Conservation (phyloP, 2,329 filamentous ascomycete genomes). For the Claviceps capensis region DNA sequence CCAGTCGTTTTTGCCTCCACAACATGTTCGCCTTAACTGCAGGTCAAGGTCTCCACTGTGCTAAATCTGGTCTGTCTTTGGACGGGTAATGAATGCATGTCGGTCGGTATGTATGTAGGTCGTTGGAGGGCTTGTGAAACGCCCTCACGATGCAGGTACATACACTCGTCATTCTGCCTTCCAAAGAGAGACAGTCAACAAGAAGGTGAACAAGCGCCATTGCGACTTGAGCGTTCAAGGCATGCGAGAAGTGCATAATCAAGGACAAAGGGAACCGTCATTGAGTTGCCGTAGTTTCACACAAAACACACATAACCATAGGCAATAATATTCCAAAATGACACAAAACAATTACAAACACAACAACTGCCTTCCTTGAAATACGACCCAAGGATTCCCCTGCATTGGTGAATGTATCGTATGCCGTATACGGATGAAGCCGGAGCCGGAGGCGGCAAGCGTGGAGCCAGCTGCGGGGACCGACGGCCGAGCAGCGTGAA, state of each 20-base stretch:
- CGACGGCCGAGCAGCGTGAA: no score
- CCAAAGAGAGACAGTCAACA: neutral
- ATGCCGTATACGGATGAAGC: neutral
- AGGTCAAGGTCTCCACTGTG: no score
- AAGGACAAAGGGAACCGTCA: neutral
- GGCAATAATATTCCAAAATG: no score
- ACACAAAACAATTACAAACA: neutral
- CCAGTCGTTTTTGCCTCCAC: no score
- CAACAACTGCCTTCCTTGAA: neutral
- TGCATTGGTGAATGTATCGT: neutral
- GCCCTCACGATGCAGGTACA: neutral
- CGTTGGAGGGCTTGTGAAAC: neutral
- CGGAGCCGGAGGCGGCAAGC: no score
- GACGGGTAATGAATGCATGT: neutral
- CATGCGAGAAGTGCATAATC: neutral
- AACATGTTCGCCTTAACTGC: no score
- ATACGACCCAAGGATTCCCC: neutral
- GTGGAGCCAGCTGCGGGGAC: no score
- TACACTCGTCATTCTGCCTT: no score
- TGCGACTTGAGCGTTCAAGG: no score
- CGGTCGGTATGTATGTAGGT: neutral
- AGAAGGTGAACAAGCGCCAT: neutral
- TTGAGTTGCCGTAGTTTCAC: neutral
- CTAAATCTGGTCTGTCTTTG: no score
- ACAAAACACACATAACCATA: no score